These are phyloP conservation scores for Monilinia fructicola DNA, from an alignment of 2,329 filamentous ascomycete species.

Conservation along the genomic window DNA sequence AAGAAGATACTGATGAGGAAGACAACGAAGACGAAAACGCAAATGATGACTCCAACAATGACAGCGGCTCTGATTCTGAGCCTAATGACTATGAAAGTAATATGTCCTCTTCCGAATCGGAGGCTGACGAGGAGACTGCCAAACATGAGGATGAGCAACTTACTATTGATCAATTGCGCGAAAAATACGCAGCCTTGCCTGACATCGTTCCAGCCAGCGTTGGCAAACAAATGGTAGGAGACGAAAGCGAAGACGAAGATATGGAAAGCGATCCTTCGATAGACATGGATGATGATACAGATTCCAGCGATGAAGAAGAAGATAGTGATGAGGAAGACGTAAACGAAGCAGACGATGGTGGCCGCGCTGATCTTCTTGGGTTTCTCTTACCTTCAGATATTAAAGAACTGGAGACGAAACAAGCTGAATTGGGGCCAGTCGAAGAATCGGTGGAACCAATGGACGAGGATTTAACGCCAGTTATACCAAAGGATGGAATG, in stretches of 20 bases:
- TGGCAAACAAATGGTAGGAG: conserved; percentile 38
- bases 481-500: conserved; percentile 7
- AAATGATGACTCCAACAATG: conserved; percentile 39
- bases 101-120: conserved; percentile 64
- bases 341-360: conserved; percentile 40
- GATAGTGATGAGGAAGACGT: conserved; percentile 54
- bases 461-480: conserved; percentile 8
- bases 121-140: conserved; percentile 51
- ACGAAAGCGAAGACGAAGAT: conserved; percentile 32
- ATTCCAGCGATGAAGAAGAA: conserved; percentile 61
- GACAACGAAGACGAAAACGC: conserved; percentile 35
- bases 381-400: conserved; percentile 40
- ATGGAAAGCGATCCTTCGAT: conserved; percentile 37
- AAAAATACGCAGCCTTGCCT: conserved; percentile 68
- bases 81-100: conserved; percentile 51
- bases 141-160: conserved; percentile 61
- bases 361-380: conserved; percentile 43
- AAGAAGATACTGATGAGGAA: conserved; percentile 44
- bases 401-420: conserved; percentile 39
- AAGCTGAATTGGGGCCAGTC: conserved; percentile 24
- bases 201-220: conserved; percentile 40
- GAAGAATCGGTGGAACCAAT: conserved; percentile 23
- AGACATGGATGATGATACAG: conserved; percentile 33
- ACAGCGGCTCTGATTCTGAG: conserved; percentile 41
- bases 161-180: conserved; percentile 66